Evolutionary conservation across 2,329 filamentous ascomycete species (phyloP).

Genomic region (Orbilia blumenaviensis): DNA sequence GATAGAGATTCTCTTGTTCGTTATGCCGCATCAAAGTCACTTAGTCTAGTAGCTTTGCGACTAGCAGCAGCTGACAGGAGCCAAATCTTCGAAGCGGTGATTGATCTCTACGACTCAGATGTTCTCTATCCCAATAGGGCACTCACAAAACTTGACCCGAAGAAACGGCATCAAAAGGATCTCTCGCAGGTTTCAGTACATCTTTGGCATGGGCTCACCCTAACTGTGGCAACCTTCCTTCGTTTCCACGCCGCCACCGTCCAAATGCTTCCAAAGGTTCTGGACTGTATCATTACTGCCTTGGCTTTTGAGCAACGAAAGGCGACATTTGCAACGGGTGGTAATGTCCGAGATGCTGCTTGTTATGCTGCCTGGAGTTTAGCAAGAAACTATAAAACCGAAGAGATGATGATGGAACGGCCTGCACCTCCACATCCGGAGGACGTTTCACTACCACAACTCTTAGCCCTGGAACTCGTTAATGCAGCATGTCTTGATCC

Average conservation of each 20-base stretch:
- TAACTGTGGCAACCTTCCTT: conserved; percentile 70
- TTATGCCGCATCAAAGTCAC: conserved; percentile 88
- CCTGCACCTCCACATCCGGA: conserved; percentile 31
- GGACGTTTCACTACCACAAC: conserved; percentile 66
- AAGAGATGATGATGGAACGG: conserved; percentile 70
- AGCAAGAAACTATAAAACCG: conserved; percentile 83
- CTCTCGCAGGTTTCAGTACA: conserved; percentile 48
- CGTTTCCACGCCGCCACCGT: conserved; percentile 56
- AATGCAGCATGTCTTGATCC: conserved; percentile 85
- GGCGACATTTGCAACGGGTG: conserved; percentile 83
- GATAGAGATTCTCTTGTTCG: conserved; percentile 93
- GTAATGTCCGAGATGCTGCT: conserved; percentile 91
- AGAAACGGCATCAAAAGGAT: conserved; percentile 40
- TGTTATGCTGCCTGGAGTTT: conserved; percentile 97
- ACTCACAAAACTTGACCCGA: conserved; percentile 41
- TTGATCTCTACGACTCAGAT: conserved; percentile 73
- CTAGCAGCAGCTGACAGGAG: conserved; percentile 81
- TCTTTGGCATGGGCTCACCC: conserved; percentile 85
- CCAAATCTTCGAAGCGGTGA: conserved; percentile 86
- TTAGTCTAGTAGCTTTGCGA: conserved; percentile 85
- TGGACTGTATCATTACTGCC: conserved; percentile 68
- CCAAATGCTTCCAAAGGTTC: conserved; percentile 55
- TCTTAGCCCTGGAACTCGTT: conserved; percentile 81
- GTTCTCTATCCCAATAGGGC: conserved; percentile 64
- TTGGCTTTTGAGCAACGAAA: conserved; percentile 84